A percentile compares a stretch with the other conserved stretches of the same genome.
Evolutionary conservation across 1,284 basidiomycete species (phyloP).

Genomic region (Mycosarcoma maydis): DNA sequence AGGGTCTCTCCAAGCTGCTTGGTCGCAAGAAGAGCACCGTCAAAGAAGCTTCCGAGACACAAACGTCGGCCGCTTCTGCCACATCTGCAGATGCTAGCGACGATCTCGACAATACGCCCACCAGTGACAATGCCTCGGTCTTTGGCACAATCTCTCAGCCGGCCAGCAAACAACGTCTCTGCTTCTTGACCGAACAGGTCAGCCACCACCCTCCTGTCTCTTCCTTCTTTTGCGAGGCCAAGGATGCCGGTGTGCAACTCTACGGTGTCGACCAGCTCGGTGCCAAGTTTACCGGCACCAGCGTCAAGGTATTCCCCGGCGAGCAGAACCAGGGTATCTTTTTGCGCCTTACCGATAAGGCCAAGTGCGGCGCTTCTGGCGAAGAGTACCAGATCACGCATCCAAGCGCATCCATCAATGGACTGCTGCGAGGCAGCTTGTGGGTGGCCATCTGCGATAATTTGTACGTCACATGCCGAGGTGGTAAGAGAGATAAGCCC

Average conservation of each 20-base stretch:
- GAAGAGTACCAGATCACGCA: conserved; percentile 78
- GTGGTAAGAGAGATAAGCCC: conserved; percentile 71
- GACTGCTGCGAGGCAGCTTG: conserved; percentile 85
- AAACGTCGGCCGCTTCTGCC: conserved; percentile 9
- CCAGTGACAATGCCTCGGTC: conserved; percentile 29
- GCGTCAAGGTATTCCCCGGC: conserved; percentile 73
- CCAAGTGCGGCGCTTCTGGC: conserved; percentile 46
- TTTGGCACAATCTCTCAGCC: conserved; percentile 26
- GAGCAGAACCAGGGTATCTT: conserved; percentile 79
- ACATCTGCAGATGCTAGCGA: conserved; percentile 6
- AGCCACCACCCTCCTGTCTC: conserved; percentile 97
- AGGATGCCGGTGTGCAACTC: conserved; percentile 58
- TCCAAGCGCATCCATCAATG: conserved; percentile 88
- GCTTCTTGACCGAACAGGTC: conserved; percentile 70
- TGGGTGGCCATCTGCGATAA: conserved; percentile 84
- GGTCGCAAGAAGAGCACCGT: conserved; percentile 41
- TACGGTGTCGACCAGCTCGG: conserved; percentile 83
- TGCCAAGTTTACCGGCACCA: conserved; percentile 70
- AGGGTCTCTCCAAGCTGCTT: conserved; percentile 45
- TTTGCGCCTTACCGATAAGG: conserved; percentile 50
- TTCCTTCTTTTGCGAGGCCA: conserved; percentile 72
- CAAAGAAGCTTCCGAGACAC: conserved; percentile 17
- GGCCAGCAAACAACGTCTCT: conserved; percentile 38
- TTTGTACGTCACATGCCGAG: conserved; percentile 84
- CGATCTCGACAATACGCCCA: conserved; percentile 14